Evolutionary conservation across 2,329 filamentous ascomycete species (phyloP).

Genomic region (Pyrenophora tritici-repentis): DNA sequence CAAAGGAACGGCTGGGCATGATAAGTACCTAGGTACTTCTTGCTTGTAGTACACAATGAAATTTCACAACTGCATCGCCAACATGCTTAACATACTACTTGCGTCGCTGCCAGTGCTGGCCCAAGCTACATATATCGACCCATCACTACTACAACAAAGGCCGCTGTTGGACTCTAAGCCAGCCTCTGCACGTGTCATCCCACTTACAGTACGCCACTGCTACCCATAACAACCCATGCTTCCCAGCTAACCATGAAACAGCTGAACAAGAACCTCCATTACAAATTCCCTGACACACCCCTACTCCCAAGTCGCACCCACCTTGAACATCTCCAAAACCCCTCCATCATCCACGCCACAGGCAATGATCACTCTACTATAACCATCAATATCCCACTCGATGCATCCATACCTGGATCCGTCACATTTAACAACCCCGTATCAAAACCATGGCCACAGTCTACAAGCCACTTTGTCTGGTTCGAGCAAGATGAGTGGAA

Average conservation of each 20-base stretch:
- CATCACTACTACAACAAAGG: conserved; percentile 10
- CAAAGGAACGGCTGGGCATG: background rate
- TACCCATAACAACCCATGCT: background rate
- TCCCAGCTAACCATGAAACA: background rate
- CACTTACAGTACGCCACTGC: conserved; percentile 1
- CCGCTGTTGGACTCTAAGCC: conserved; percentile 6
- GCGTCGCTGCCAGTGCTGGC: background rate
- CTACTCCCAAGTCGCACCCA: background rate
- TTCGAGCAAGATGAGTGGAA: background rate
- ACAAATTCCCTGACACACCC: conserved; percentile 2
- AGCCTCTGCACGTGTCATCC: background rate
- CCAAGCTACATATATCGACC: conserved; percentile 4
- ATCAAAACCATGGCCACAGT: background rate
- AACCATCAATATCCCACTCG: conserved; percentile 7
- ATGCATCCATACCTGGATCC: background rate
- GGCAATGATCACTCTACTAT: background rate
- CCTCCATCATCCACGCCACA: background rate
- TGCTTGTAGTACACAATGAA: background rate
- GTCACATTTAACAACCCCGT: background rate
- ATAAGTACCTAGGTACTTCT: background rate
- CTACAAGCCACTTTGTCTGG: background rate
- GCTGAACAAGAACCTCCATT: conserved; percentile 12
- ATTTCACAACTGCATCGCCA: background rate
- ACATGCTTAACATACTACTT: conserved; percentile 1
- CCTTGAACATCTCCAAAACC: conserved; percentile 5